Percentiles rank a stretch among this genome's conserved stretches.
These are phyloP conservation scores for Neurospora crassa DNA, from an alignment of 2,329 filamentous ascomycete genomes.

Conservation along the genomic window DNA sequence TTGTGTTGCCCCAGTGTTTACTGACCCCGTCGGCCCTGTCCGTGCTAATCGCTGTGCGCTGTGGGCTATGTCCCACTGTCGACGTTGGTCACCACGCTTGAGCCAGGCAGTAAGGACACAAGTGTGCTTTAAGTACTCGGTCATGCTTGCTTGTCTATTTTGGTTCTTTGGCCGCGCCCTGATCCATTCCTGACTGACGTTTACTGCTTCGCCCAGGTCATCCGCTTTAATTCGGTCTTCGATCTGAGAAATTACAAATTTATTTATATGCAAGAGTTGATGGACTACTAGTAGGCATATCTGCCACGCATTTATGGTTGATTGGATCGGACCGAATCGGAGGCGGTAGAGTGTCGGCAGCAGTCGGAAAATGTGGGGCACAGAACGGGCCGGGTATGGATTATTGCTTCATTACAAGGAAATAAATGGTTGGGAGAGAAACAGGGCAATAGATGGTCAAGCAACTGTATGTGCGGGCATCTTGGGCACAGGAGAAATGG, in stretches of 20 bases:
- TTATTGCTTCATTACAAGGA: not conserved
- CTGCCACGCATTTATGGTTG: not conserved
- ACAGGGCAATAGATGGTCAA: not conserved
- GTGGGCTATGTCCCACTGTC: not conserved
- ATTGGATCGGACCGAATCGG: not conserved
- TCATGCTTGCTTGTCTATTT: not conserved
- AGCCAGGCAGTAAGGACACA: not conserved
- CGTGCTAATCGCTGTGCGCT: not conserved
- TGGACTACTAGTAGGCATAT: not conserved
- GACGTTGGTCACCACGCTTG: not conserved
- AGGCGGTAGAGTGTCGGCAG: not conserved
- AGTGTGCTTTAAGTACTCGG: not conserved
- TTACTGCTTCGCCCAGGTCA: not conserved
- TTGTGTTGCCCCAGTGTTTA: not conserved
- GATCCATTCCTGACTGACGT: not conserved
- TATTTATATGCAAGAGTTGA: not conserved
- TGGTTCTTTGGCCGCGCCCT: not conserved
- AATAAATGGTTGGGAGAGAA: not conserved
- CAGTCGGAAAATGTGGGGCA: not conserved
- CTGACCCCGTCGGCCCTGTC: not conserved
- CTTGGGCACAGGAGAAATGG: not conserved
- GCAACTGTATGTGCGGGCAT: not conserved
- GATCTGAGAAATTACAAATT: not conserved
- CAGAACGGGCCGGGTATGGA: not conserved
- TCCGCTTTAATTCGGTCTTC: not conserved